Percentiles rank a stretch among this genome's conserved stretches.
phyloP scores from a whole-genome alignment of 2,329 filamentous ascomycete genomes.

The Hypocreales sp. region DNA sequence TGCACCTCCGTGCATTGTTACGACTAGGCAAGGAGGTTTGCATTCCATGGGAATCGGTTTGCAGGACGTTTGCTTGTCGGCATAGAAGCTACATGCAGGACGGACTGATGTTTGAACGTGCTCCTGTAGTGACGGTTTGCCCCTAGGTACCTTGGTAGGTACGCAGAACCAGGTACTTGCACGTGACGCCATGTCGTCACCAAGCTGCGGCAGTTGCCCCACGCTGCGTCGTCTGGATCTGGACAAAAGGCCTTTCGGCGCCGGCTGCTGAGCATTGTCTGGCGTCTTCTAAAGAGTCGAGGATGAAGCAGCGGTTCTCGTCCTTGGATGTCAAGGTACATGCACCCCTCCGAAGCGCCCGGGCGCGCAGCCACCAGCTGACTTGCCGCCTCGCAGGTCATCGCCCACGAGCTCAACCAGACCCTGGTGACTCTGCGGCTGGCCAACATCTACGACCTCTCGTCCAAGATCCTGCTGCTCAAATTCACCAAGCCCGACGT shows the following conservation, averaged over 20 bases:
- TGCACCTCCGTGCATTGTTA: no score
- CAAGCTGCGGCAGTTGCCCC: constrained; percentile 4
- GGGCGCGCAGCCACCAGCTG: background rate
- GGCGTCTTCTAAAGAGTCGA: no score
- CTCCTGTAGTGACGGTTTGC: no score
- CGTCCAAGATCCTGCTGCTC: constrained; percentile 85
- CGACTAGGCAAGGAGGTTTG: no score
- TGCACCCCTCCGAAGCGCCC: background rate
- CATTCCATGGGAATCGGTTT: no score
- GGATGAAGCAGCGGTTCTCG: constrained; percentile 68
- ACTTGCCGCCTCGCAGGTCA: constrained; percentile 43
- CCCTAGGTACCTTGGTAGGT: no score
- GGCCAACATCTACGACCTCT: constrained; percentile 91
- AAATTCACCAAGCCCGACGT: constrained; percentile 86
- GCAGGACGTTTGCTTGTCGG: background rate
- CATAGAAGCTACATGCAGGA: no score
- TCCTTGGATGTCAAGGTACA: constrained; percentile 60
- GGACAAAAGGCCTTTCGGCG: no score
- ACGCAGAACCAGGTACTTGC: no score
- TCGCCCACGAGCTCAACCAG: constrained; percentile 78
- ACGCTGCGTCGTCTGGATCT: no score
- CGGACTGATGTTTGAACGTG: no score
- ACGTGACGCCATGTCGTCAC: constrained; percentile 6
- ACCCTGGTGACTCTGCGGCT: constrained; percentile 66
- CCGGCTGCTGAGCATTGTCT: no score